phyloP scores from a whole-genome alignment of 345 rosid genomes.

The Dovyalis caffra region DNA sequence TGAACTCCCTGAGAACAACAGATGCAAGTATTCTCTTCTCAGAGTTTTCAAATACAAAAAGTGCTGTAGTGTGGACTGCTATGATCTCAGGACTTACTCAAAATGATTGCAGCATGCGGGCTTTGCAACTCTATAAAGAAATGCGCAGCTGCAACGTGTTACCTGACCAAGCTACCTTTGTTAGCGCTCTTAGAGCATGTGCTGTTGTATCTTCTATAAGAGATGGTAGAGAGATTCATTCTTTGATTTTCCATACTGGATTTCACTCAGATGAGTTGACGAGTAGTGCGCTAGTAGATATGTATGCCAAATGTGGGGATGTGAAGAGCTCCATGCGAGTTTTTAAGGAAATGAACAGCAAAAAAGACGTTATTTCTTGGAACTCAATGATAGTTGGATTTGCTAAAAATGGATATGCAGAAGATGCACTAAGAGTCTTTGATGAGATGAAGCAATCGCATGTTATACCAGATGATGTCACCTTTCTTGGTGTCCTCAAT shows the following conservation, averaged over 20 bases:
- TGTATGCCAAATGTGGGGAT: constrained; percentile 98
- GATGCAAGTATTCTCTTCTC: constrained; percentile 63
- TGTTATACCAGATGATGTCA: constrained; percentile 72
- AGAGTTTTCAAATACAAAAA: constrained; percentile 58
- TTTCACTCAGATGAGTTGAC: constrained; percentile 70
- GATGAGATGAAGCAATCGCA: constrained; percentile 55
- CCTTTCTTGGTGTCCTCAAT: constrained; percentile 89
- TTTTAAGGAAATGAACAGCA: constrained; percentile 58
- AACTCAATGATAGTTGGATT: constrained; percentile 88
- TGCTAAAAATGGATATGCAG: constrained; percentile 90
- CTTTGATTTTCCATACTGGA: constrained; percentile 65
- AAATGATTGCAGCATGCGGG: constrained; percentile 66
- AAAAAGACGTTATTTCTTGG: constrained; percentile 66
- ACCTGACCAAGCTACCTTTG: constrained; percentile 96
- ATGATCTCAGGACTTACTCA: constrained; percentile 77
- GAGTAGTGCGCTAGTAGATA: constrained; percentile 75
- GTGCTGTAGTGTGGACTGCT: constrained; percentile 72
- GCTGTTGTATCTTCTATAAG: constrained; percentile 58
- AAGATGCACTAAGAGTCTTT: constrained; percentile 64
- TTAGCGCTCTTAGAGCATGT: constrained; percentile 75
- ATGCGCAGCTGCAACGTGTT: constrained; percentile 54
- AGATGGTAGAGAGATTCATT: constrained; percentile 69
- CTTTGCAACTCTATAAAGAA: constrained; percentile 56
- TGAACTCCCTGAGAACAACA: constrained; percentile 49
- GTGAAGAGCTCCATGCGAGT: constrained; percentile 58